Percentiles rank a stretch among this genome's conserved stretches.
phyloP scores from a whole-genome alignment of 2,329 filamentous ascomycete species.

The Davidsoniella australis region DNA sequence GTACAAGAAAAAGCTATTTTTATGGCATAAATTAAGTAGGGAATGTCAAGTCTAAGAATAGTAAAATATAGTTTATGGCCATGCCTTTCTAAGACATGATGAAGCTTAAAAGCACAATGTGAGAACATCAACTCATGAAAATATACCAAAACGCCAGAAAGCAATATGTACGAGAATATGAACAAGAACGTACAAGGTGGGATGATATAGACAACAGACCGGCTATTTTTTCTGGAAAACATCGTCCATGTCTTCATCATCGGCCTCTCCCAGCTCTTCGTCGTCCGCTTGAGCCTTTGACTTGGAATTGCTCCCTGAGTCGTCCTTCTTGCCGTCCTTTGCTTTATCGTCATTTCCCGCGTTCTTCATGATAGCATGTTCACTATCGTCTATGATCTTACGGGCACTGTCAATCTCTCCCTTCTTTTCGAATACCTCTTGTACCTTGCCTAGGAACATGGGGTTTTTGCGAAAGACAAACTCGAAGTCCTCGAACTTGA shows the following conservation, averaged over 20 bases:
- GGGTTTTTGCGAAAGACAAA: slow-evolving; percentile 81
- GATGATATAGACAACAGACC: background rate
- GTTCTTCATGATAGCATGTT: slow-evolving; percentile 39
- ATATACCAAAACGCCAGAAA: background rate
- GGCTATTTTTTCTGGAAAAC: slow-evolving; percentile 23
- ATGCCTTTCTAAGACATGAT: too few relatives aligned
- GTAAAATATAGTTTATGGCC: too few relatives aligned
- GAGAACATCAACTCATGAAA: too few relatives aligned
- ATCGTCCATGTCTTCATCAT: slow-evolving; percentile 31
- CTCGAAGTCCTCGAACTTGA: slow-evolving; percentile 96
- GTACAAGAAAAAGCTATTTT: background rate
- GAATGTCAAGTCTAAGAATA: too few relatives aligned
- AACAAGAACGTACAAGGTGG: background rate
- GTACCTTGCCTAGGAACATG: slow-evolving; percentile 70
- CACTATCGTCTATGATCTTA: slow-evolving; percentile 56
- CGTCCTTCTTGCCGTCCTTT: slow-evolving; percentile 16
- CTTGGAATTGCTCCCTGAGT: slow-evolving; percentile 15
- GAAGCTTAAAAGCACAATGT: too few relatives aligned
- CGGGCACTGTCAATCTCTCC: slow-evolving; percentile 69
- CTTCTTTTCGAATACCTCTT: slow-evolving; percentile 78
- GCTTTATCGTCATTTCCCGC: slow-evolving; percentile 28
- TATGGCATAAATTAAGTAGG: background rate
- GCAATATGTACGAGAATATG: background rate
- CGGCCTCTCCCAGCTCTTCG: slow-evolving; percentile 34
- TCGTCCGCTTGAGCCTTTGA: slow-evolving; percentile 21